These are phyloP conservation scores for Tieghemiomyces parasiticus DNA, from an alignment of 192 early-diverging fungal species.

Conservation along the genomic window DNA sequence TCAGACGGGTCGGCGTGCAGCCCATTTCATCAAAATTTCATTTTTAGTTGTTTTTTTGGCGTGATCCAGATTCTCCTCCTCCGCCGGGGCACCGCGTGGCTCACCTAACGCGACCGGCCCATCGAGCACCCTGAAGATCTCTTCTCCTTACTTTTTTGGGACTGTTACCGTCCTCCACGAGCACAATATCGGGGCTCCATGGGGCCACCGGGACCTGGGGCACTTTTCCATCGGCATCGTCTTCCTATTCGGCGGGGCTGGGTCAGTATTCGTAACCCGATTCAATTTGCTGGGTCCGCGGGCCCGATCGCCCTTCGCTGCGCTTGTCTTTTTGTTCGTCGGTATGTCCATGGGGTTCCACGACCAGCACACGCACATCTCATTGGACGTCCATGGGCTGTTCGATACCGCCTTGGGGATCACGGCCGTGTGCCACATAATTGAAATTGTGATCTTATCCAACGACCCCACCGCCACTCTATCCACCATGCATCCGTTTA, in stretches of 20 bases:
- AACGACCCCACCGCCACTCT: not conserved
- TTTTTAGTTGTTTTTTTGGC: conserved; percentile 5
- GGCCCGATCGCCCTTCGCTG: not conserved
- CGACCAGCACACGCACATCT: not conserved
- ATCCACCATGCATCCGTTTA: conserved; percentile 1
- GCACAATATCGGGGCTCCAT: not conserved
- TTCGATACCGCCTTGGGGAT: not conserved
- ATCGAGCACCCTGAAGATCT: conserved; percentile 4
- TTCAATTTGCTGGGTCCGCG: not conserved
- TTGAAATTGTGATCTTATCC: not conserved
- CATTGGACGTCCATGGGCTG: not conserved
- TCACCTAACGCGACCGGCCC: not conserved
- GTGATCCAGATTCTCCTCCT: not conserved
- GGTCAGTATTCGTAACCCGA: not conserved
- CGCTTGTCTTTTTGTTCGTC: conserved; percentile 1
- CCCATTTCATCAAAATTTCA: conserved; percentile 10
- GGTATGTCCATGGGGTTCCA: conserved; percentile 11
- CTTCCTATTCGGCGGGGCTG: conserved; percentile 3
- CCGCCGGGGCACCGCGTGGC: not conserved
- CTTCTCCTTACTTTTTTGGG: conserved; percentile 2
- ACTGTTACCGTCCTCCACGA: conserved; percentile 5
- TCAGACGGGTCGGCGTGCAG: conserved; percentile 3
- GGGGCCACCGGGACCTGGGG: conserved; percentile 3
- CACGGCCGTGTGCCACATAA: not conserved
- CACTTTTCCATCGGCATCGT: conserved; percentile 6